Evolutionary conservation across 116 monocot species (phyloP).

Genomic region (Thalassia testudinum): DNA sequence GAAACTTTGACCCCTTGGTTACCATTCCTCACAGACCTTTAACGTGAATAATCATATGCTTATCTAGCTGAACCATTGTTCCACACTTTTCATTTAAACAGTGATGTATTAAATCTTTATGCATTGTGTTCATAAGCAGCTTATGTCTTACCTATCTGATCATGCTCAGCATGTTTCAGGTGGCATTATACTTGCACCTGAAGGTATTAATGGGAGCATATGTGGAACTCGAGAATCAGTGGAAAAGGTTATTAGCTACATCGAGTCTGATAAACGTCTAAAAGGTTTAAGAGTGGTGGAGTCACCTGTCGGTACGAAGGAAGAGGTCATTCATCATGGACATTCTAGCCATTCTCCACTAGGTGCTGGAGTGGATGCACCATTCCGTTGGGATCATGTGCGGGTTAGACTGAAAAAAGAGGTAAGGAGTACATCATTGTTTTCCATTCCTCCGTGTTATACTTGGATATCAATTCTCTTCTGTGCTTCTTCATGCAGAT

Average conservation of each 20-base stretch:
- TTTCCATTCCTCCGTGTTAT: background rate
- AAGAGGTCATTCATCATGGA: conserved; percentile 95
- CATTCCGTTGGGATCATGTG: conserved; percentile 99
- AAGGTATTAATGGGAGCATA: conserved; percentile 96
- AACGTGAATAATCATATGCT: no score
- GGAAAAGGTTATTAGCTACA: conserved; percentile 56
- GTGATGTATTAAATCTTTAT: no score
- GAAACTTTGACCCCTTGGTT: no score
- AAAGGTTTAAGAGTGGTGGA: conserved; percentile 70
- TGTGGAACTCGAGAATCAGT: conserved; percentile 80
- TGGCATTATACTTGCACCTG: conserved; percentile 94
- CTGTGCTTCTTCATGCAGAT: conserved; percentile 33
- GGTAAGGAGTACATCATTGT: conserved; percentile 15
- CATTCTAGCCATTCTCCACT: conserved; percentile 75
- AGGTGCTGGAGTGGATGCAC: conserved; percentile 95
- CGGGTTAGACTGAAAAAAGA: conserved; percentile 91
- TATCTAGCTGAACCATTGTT: no score
- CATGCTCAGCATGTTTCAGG: conserved; percentile 91
- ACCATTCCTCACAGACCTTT: no score
- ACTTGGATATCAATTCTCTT: background rate
- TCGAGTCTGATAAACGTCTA: conserved; percentile 54
- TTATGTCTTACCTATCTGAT: conserved; percentile 48
- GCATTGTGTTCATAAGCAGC: no score
- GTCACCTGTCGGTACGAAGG: conserved; percentile 87
- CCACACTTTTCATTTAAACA: no score